These are phyloP conservation scores for Pochonia chlamydosporia DNA, from an alignment of 2,329 filamentous ascomycete species.

Conservation along the genomic window DNA sequence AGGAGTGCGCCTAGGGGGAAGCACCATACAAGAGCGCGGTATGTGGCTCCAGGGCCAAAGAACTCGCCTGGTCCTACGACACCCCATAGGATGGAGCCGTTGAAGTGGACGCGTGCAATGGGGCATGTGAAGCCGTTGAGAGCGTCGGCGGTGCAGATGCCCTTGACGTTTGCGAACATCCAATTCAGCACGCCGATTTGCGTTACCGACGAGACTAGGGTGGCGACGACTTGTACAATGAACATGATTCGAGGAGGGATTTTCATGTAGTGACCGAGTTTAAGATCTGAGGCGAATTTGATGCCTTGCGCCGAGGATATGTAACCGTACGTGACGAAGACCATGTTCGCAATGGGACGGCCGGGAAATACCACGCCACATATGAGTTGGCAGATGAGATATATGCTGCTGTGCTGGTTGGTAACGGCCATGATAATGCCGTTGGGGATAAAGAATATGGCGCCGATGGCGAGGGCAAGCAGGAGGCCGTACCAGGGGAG, in stretches of 20 bases:
- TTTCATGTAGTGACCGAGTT: conserved; percentile 85
- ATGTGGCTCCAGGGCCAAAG: conserved; percentile 71
- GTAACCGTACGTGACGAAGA: conserved; percentile 87
- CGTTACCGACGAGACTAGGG: conserved; percentile 69
- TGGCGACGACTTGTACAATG: conserved; percentile 70
- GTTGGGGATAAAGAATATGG: conserved; percentile 80
- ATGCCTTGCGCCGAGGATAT: conserved; percentile 85
- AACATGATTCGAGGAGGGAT: conserved; percentile 76
- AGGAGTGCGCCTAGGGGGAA: conserved; percentile 72
- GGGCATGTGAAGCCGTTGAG: conserved; percentile 85
- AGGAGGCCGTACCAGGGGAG: conserved; percentile 83
- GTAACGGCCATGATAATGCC: conserved; percentile 92
- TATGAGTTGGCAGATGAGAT: conserved; percentile 79
- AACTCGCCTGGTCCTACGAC: conserved; percentile 79
- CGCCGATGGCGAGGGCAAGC: conserved; percentile 70
- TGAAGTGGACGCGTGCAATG: conserved; percentile 83
- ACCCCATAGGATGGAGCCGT: conserved; percentile 84
- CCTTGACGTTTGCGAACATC: conserved; percentile 76
- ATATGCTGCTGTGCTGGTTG: conserved; percentile 82
- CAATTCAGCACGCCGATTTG: conserved; percentile 84
- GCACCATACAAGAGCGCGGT: conserved; percentile 72
- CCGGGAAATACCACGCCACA: conserved; percentile 79
- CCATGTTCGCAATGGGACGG: conserved; percentile 85
- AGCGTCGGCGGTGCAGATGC: conserved; percentile 73
- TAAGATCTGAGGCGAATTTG: conserved; percentile 82